Evolutionary conservation across 768 basidiomycete species (phyloP).

Genomic region (Panaeolus cyanescens): DNA sequence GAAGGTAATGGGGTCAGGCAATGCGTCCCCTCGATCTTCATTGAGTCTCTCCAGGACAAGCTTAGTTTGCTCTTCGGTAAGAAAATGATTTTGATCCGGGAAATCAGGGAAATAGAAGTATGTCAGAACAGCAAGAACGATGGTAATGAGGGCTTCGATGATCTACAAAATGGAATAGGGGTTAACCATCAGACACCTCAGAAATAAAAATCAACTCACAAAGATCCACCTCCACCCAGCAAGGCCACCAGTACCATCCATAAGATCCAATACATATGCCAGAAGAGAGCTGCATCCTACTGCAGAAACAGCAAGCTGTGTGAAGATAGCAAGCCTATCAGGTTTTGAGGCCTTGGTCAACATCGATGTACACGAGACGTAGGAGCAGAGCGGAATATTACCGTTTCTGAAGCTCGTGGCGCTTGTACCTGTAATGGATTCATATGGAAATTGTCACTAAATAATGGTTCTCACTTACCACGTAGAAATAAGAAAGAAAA

Average conservation of each 20-base stretch:
- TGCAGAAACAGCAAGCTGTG: constrained; percentile 24
- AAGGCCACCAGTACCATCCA: constrained; percentile 27
- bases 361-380: no score
- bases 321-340: constrained; percentile 28
- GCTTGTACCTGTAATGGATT: constrained; percentile 29
- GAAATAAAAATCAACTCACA: constrained; percentile 29
- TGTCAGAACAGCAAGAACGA: constrained; percentile 27
- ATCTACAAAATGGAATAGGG: no score
- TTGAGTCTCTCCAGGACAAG: constrained; percentile 33
- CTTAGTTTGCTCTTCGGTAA: constrained; percentile 35
- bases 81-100: constrained; percentile 34
- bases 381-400: no score
- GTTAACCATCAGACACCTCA: no score
- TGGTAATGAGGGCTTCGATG: constrained; percentile 32
- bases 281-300: constrained; percentile 11
- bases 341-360: no score
- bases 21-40: constrained; percentile 35
- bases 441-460: no score
- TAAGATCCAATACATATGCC: constrained; percentile 28
- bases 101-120: constrained; percentile 35
- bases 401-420: constrained; percentile 44
- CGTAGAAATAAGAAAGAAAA: constrained; percentile 41
- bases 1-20: constrained; percentile 31
- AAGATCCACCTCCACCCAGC: constrained; percentile 40
- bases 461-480: constrained; percentile 22